These are phyloP conservation scores for Drosera capensis DNA, from an alignment of 148 eudicot genomes.

Conservation along the genomic window DNA sequence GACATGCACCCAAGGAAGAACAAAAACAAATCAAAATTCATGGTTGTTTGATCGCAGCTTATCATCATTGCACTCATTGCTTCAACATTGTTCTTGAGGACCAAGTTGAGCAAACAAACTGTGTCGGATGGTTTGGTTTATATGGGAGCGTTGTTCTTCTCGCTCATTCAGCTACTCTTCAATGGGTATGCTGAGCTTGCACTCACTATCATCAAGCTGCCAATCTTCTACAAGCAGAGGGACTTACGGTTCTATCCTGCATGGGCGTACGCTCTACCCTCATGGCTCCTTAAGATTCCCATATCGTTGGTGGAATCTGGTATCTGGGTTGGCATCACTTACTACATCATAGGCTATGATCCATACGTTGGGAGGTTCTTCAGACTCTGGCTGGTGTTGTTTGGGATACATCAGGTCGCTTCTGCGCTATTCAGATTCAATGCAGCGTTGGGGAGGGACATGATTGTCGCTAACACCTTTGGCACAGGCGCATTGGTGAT, in stretches of 20 bases:
- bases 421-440: slow-evolving; percentile 52
- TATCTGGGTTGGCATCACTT: slow-evolving; percentile 53
- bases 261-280: slow-evolving; percentile 71
- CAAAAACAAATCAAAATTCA: too few relatives aligned
- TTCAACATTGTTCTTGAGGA: slow-evolving; percentile 51
- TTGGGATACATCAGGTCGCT: slow-evolving; percentile 58
- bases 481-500: slow-evolving; percentile 54
- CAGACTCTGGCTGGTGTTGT: slow-evolving; percentile 37
- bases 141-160: slow-evolving; percentile 65
- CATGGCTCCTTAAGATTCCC: slow-evolving; percentile 69
- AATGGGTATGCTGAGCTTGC: slow-evolving; percentile 75
- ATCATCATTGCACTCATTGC: slow-evolving; percentile 33
- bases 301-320: slow-evolving; percentile 44
- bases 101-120: slow-evolving; percentile 36
- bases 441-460: slow-evolving; percentile 59
- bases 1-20: too few relatives aligned
- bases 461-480: slow-evolving; percentile 68
- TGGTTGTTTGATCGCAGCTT: too few relatives aligned
- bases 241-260: slow-evolving; percentile 73
- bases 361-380: slow-evolving; percentile 51
- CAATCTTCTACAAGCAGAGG: slow-evolving; percentile 69
- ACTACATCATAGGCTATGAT: slow-evolving; percentile 68
- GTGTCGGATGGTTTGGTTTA: slow-evolving; percentile 38
- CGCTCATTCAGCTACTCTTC: slow-evolving; percentile 36
- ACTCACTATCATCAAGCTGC: slow-evolving; percentile 56